Conservation (phyloP, 305 asterid species). For the Plantago coronopus region DNA sequence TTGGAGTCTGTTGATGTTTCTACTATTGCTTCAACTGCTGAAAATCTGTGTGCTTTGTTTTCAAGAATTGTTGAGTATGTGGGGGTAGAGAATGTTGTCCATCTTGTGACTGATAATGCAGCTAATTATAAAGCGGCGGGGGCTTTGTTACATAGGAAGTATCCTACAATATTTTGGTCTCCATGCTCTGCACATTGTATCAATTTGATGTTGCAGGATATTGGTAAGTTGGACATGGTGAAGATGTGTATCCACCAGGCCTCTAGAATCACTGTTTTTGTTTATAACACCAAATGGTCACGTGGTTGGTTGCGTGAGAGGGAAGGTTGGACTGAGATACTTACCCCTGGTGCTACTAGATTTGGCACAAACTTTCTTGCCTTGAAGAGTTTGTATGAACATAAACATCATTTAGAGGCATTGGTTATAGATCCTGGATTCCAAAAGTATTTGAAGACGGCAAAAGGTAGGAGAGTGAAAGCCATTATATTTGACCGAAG, state of each 20-base stretch:
- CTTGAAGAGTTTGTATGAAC: conserved; percentile 11
- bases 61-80: conserved; percentile 8
- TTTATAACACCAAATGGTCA: conserved; percentile 2
- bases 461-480: not conserved
- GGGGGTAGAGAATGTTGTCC: conserved; percentile 9
- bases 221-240: not conserved
- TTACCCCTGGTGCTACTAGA: conserved; percentile 4
- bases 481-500: not conserved
- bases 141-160: not conserved
- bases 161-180: conserved; percentile 6
- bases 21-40: not conserved
- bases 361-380: conserved; percentile 12
- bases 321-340: conserved; percentile 4
- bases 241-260: not conserved
- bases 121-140: conserved; percentile 1
- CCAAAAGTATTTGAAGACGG: not conserved
- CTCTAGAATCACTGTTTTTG: conserved; percentile 3
- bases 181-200: conserved; percentile 12
- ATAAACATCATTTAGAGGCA: conserved; percentile 7
- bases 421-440: not conserved
- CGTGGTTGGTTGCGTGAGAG: conserved; percentile 5
- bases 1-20: conserved; percentile 4
- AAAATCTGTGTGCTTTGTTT: not conserved
- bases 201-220: conserved; percentile 4
- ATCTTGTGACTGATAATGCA: conserved; percentile 15